A percentile compares a stretch with the other conserved stretches of the same genome.
Evolutionary conservation across 345 rosid species (phyloP).

Genomic region (Citrus reticulata): DNA sequence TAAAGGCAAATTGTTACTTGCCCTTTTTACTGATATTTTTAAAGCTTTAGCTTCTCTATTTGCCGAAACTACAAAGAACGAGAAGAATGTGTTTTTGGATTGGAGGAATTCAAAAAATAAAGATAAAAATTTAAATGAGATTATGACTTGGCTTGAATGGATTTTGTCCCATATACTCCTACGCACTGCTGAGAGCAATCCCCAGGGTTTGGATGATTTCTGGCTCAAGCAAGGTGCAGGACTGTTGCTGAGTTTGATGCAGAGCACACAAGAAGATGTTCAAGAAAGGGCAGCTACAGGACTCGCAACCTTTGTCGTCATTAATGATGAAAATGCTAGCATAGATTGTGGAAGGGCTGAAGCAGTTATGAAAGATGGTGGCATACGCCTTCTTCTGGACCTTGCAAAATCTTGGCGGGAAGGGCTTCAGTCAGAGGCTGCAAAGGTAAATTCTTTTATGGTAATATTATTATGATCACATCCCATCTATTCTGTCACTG

Average conservation of each 20-base stretch:
- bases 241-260: conserved; percentile 67
- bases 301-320: conserved; percentile 80
- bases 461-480: background rate
- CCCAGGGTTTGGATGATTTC: conserved; percentile 64
- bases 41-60: conserved; percentile 59
- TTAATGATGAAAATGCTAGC: conserved; percentile 80
- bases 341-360: conserved; percentile 83
- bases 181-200: conserved; percentile 68
- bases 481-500: background rate
- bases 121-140: conserved; percentile 47
- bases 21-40: conserved; percentile 52
- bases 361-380: conserved; percentile 80
- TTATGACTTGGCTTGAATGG: conserved; percentile 78
- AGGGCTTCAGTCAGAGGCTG: conserved; percentile 86
- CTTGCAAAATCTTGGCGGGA: conserved; percentile 88
- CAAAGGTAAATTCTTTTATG: conserved; percentile 45
- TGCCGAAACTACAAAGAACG: conserved; percentile 43
- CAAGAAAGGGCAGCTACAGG: conserved; percentile 94
- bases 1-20: conserved; percentile 59
- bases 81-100: conserved; percentile 42
- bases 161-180: conserved; percentile 66
- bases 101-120: conserved; percentile 49
- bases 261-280: conserved; percentile 79
- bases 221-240: conserved; percentile 87
- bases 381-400: conserved; percentile 62